Conservation (phyloP, 768 basidiomycete genomes). For the Grammothele lineata region DNA sequence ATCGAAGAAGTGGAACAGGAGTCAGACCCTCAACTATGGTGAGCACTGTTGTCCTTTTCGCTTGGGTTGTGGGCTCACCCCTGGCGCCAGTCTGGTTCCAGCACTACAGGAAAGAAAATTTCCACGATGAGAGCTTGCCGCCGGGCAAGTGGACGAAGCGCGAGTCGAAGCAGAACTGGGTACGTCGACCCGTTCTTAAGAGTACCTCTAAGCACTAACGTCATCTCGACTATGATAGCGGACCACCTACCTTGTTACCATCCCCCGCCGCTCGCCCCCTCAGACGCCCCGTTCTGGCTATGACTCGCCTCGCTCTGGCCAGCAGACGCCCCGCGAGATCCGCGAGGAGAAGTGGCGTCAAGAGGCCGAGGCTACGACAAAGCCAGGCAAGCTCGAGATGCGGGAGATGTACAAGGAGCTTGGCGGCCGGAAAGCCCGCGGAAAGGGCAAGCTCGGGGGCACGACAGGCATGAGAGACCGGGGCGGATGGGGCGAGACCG, state of each 20-base stretch:
- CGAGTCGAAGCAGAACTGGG: constrained; percentile 95
- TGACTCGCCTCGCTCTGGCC: constrained; percentile 47
- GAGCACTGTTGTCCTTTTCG: constrained; percentile 15
- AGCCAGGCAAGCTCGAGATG: constrained; percentile 80
- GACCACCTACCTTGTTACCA: constrained; percentile 37
- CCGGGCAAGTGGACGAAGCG: constrained; percentile 88
- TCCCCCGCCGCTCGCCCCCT: constrained; percentile 37
- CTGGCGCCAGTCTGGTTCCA: constrained; percentile 84
- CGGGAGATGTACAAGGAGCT: constrained; percentile 89
- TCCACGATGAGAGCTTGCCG: constrained; percentile 74
- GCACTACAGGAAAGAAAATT: constrained; percentile 82
- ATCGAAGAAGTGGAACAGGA: constrained; percentile 82
- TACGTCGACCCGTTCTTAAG: constrained; percentile 26
- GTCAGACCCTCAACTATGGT: constrained; percentile 92
- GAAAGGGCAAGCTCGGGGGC: constrained; percentile 70
- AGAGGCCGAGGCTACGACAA: constrained; percentile 46
- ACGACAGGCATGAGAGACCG: constrained; percentile 62
- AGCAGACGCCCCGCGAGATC: constrained; percentile 74
- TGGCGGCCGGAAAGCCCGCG: constrained; percentile 75
- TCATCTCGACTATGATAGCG: constrained; percentile 40
- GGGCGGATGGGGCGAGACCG: constrained; percentile 65
- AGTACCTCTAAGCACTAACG: not conserved
- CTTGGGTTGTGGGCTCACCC: not conserved
- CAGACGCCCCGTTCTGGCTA: constrained; percentile 32
- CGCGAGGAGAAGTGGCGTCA: constrained; percentile 73